Base-by-base conservation (phyloP, 306 rosid genomes). In the Rosa lucieae region DNA sequence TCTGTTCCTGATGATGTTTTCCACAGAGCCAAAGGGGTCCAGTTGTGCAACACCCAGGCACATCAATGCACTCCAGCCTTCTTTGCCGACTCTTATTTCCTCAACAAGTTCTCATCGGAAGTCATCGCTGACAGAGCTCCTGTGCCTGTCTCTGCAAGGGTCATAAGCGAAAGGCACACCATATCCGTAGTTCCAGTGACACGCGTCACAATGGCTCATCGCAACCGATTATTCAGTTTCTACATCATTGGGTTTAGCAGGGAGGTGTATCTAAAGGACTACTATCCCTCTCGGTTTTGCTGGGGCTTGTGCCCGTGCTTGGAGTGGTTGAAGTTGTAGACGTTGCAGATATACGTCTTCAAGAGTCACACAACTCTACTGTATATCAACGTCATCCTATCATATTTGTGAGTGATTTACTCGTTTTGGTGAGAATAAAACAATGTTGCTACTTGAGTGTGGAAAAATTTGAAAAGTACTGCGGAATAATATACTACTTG, bases 251-350 rank as follows among this genome's bases (percentile, higher is more conserved):
- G 97, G 15, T 79, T 82, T 21, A 88, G 85, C 91, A 84, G 87
- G 82, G 98, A 95, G 80, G 94, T 95, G 48, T 95, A 95, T 83
- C 82, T 93, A 71, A 95, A 88, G 92, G 99, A 93, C 84, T 88
- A 91, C 80, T 90, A 93, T 86, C 98, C 99, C 0, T 72, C 99
- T 32, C 86, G 92, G 74, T 91, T 76, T 80, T 93, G 99, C 77
- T 95, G 99, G 97, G 98, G 98, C n/a, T 63, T 92, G 35, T 95
- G 99, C 75, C 98, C 99, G 40, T 95, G 99, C 78, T 83, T 95
- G 89, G 99, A 92, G 82, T 95, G 99, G 99, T 67, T 95, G 86
- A 95, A 90, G 96, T 21, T 92, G 79, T 92, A 67, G 8, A 86
- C 37, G 43, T 8, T 52, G 69, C 29, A 76, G 77, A 35, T 70